Evolutionary conservation across 2,329 filamentous ascomycete species (phyloP).

Genomic region (Pseudohalonectria lignicola): DNA sequence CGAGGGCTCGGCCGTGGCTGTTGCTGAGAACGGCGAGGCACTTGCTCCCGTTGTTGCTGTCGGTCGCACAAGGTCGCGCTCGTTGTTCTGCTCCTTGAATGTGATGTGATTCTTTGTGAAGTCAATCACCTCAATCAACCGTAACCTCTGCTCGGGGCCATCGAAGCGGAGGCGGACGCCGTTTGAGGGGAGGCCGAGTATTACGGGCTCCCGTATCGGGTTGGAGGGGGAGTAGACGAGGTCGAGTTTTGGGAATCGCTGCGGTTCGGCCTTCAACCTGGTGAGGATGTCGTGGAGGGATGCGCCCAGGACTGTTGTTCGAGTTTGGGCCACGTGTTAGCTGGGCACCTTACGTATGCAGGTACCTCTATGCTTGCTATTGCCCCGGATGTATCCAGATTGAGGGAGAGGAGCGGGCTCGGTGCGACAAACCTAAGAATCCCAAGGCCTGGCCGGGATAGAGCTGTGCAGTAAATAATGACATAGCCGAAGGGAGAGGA

Average conservation of each 20-base stretch:
- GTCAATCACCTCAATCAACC: constrained; percentile 82
- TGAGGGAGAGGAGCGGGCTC: too few species aligned
- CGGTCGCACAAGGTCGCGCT: constrained; percentile 65
- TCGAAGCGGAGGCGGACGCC: constrained; percentile 88
- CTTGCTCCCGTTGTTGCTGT: too few species aligned
- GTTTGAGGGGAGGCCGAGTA: constrained; percentile 70
- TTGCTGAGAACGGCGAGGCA: constrained; percentile 9
- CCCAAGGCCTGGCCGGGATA: constrained; percentile 56
- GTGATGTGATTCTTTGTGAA: constrained; percentile 76
- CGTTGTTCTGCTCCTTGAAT: constrained; percentile 58
- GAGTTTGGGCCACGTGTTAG: constrained; percentile 1
- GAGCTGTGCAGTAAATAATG: constrained; percentile 49
- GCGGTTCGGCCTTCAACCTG: constrained; percentile 77
- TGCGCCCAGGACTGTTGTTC: constrained; percentile 76
- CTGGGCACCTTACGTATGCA: constrained; percentile 1
- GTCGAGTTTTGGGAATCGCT: constrained; percentile 72
- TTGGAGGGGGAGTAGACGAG: constrained; percentile 66
- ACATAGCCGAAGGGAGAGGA: constrained; percentile 14
- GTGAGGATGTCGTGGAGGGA: constrained; percentile 85
- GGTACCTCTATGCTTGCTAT: constrained; percentile 13
- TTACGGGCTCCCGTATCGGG: constrained; percentile 65
- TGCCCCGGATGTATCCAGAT: too few species aligned
- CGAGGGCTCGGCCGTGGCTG: constrained; percentile 1
- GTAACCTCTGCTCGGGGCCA: constrained; percentile 80
- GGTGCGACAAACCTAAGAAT: constrained; percentile 33